These are phyloP conservation scores for Lupinus albus DNA, from an alignment of 306 rosid species.

Conservation along the genomic window DNA sequence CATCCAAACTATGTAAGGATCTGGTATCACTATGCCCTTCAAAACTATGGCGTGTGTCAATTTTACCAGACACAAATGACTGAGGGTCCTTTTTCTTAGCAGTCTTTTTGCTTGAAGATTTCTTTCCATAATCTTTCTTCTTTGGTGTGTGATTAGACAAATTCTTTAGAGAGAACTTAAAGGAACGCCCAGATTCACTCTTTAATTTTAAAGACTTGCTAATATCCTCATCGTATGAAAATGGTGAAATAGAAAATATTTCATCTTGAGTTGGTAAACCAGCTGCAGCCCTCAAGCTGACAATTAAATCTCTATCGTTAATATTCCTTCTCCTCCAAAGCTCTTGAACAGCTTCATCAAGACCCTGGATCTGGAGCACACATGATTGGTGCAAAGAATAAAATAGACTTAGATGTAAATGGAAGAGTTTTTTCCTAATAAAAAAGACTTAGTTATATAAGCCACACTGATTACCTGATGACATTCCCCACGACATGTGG, in stretches of 20 bases:
- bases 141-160: conserved; percentile 74
- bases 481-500: conserved; percentile 98
- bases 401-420: conserved; percentile 14
- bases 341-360: conserved; percentile 94
- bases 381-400: conserved; percentile 18
- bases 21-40: conserved; percentile 67
- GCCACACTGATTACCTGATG: conserved; percentile 64
- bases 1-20: conserved; percentile 59
- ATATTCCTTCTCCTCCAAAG: conserved; percentile 91
- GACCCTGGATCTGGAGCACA: conserved; percentile 67
- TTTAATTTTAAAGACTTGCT: conserved; percentile 57
- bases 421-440: not conserved
- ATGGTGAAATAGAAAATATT: conserved; percentile 85
- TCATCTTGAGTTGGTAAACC: conserved; percentile 95
- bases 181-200: conserved; percentile 76
- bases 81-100: conserved; percentile 64
- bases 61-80: conserved; percentile 49
- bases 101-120: conserved; percentile 62
- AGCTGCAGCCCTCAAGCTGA: conserved; percentile 89
- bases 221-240: conserved; percentile 86
- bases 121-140: conserved; percentile 69
- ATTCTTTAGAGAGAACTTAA: conserved; percentile 84
- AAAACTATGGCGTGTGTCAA: conserved; percentile 51
- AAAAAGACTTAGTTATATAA: not conserved
- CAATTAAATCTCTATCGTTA: conserved; percentile 73